phyloP scores from a whole-genome alignment of 768 basidiomycete species.

The Russula vinacea region DNA sequence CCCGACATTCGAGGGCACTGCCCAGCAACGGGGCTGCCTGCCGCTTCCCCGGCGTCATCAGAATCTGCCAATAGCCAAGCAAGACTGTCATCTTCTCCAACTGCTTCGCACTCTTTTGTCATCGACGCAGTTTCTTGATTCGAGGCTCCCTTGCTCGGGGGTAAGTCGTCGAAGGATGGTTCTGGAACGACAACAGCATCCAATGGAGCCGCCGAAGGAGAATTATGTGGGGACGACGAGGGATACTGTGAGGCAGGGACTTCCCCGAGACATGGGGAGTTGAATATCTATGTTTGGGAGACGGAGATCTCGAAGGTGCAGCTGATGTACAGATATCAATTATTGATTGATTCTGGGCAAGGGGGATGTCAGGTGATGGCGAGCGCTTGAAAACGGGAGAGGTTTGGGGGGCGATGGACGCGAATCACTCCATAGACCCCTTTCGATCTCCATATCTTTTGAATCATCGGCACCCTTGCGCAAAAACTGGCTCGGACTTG shows the following conservation, averaged over 20 bases:
- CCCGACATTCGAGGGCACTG: neutral
- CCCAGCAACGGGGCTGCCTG: slow-evolving; percentile 12
- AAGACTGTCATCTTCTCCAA: slow-evolving; percentile 27
- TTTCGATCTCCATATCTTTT: slow-evolving; percentile 55
- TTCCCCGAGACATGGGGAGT: neutral
- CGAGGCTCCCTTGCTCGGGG: neutral
- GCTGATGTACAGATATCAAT: slow-evolving; percentile 29
- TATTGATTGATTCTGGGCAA: slow-evolving; percentile 23
- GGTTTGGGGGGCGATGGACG: slow-evolving; percentile 12
- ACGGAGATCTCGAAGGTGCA: slow-evolving; percentile 21
- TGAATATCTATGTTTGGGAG: neutral
- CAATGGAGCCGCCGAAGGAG: neutral
- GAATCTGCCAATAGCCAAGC: slow-evolving; percentile 30
- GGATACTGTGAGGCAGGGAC: neutral
- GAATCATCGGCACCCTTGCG: slow-evolving; percentile 50
- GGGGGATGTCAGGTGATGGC: slow-evolving; percentile 29
- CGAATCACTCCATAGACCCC: slow-evolving; percentile 35
- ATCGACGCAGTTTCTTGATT: neutral
- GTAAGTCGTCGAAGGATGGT: neutral
- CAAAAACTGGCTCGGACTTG: slow-evolving; percentile 44
- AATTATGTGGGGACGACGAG: slow-evolving; percentile 7
- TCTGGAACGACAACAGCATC: neutral
- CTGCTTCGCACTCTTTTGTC: neutral
- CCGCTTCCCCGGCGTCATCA: slow-evolving; percentile 13
- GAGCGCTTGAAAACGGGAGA: slow-evolving; percentile 18